Evolutionary conservation across 176 grass and related monocot genomes (phyloP).

Genomic region (Ensete ventricosum): DNA sequence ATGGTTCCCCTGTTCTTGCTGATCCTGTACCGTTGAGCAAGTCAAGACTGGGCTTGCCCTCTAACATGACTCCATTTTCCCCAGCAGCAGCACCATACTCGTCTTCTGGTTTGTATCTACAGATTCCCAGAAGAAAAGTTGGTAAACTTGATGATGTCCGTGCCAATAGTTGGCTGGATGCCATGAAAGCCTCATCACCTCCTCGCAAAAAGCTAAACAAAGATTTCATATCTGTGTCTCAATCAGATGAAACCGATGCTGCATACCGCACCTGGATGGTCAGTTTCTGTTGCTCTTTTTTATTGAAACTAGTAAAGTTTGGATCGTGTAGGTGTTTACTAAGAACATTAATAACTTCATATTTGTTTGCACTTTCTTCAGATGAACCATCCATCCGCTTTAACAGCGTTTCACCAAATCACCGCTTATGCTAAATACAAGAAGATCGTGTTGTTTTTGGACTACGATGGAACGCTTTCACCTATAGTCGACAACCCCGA

Average conservation of each 20-base stretch:
- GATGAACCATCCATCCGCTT: conserved; percentile 49
- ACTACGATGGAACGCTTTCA: conserved; percentile 49
- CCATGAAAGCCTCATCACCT: conserved; percentile 43
- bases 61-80: conserved; percentile 55
- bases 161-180: conserved; percentile 24
- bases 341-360: neutral
- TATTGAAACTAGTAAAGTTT: neutral
- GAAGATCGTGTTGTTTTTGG: conserved; percentile 40
- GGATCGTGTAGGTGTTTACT: neutral
- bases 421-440: conserved; percentile 17
- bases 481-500: conserved; percentile 46
- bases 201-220: conserved; percentile 21
- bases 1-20: conserved; percentile 61
- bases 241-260: conserved; percentile 8
- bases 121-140: conserved; percentile 25
- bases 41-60: conserved; percentile 34
- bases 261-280: conserved; percentile 34
- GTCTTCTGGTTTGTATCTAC: conserved; percentile 30
- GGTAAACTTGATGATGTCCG: conserved; percentile 52
- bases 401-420: conserved; percentile 37
- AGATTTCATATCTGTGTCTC: neutral
- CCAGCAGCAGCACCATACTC: conserved; percentile 34
- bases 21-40: conserved; percentile 47
- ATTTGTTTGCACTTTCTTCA: conserved; percentile 20
- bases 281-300: conserved; percentile 15